Percentiles rank a stretch among this genome's conserved stretches.
Evolutionary conservation across 139 green algal genomes (phyloP).

Genomic region (Spirogloea muscicola): DNA sequence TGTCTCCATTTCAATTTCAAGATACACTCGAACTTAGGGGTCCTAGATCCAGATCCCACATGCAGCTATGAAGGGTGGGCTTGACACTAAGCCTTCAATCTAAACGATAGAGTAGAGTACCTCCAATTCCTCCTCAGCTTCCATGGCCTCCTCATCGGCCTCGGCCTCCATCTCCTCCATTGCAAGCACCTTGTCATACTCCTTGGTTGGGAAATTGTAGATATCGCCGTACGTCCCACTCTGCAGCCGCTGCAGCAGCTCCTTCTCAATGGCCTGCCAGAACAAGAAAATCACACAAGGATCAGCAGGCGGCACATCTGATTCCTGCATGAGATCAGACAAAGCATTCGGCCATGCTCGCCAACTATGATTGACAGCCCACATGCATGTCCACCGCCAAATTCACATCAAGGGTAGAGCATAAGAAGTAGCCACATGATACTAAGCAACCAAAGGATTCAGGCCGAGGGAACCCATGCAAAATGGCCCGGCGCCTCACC

Average conservation of each 20-base stretch:
- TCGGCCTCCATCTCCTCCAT: constrained; percentile 54
- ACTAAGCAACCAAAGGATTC: too few relatives aligned
- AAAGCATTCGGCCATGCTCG: too few relatives aligned
- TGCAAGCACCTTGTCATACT: constrained; percentile 76
- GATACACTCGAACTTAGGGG: neutral
- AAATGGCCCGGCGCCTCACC: constrained; percentile 5
- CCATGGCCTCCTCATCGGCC: constrained; percentile 62
- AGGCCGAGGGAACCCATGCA: too few relatives aligned
- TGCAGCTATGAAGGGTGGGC: neutral
- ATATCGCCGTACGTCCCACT: constrained; percentile 97
- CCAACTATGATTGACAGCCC: too few relatives aligned
- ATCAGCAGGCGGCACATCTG: too few relatives aligned
- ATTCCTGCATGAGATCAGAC: too few relatives aligned
- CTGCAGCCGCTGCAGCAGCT: constrained; percentile 87
- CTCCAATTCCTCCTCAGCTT: constrained; percentile 51
- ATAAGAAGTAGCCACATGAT: too few relatives aligned
- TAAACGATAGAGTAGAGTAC: neutral
- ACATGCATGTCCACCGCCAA: too few relatives aligned
- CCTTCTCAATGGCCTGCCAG: constrained; percentile 55
- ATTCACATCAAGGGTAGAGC: too few relatives aligned
- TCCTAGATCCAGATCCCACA: neutral
- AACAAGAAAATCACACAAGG: too few relatives aligned
- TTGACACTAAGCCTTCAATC: constrained; percentile 4
- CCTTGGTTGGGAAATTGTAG: constrained; percentile 93
- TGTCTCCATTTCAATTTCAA: neutral